These are phyloP conservation scores for Dalbergia cultrata DNA, from an alignment of 306 rosid genomes.

Conservation along the genomic window DNA sequence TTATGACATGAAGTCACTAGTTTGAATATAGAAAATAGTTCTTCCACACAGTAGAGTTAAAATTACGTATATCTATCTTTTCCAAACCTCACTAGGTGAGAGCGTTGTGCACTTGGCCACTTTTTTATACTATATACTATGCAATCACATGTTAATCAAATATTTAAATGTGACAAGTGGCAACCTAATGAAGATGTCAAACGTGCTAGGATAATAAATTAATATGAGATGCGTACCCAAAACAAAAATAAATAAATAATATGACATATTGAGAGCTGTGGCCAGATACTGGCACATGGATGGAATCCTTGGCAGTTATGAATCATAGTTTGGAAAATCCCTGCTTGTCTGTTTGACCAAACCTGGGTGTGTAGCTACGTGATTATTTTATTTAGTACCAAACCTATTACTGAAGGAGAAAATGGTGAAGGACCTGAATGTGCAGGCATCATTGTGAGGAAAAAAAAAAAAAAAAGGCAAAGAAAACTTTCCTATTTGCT, in stretches of 20 bases:
- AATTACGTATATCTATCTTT: too few relatives aligned
- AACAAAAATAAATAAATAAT: too few relatives aligned
- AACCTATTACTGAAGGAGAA: conserved; percentile 4
- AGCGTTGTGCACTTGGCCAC: too few relatives aligned
- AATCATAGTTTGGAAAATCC: conserved; percentile 53
- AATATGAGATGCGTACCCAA: neutral
- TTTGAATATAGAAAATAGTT: too few relatives aligned
- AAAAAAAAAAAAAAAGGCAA: too few relatives aligned
- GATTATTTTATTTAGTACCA: conserved; percentile 16
- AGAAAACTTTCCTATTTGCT: too few relatives aligned
- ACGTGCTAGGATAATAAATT: conserved; percentile 39
- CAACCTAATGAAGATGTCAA: conserved; percentile 45
- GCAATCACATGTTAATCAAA: neutral
- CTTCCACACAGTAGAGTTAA: too few relatives aligned
- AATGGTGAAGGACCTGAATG: neutral
- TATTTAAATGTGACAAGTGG: neutral
- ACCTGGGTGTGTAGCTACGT: conserved; percentile 18
- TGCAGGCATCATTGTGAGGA: too few relatives aligned
- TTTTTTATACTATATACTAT: too few relatives aligned
- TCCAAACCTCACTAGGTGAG: too few relatives aligned
- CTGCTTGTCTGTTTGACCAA: conserved; percentile 63
- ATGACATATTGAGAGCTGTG: conserved; percentile 6
- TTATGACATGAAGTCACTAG: too few relatives aligned
- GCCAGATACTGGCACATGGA: conserved; percentile 65
- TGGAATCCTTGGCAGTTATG: conserved; percentile 61